A percentile compares a stretch with the other conserved stretches of the same genome.
Evolutionary conservation across 2,329 filamentous ascomycete species (phyloP).

Genomic region (Colletotrichum siamense): DNA sequence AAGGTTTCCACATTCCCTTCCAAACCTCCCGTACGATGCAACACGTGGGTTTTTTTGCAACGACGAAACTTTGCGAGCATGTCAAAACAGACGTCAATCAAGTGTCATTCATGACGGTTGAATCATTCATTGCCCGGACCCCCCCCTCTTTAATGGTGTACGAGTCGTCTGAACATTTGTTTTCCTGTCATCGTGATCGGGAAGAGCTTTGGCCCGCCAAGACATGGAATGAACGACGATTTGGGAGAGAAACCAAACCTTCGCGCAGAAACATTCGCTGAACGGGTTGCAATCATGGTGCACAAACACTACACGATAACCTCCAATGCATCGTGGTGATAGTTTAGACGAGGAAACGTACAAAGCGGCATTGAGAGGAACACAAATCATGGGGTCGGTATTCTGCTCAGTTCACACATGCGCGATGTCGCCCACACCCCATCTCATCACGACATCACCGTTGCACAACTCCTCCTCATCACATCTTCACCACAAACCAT

Average conservation of each 20-base stretch:
- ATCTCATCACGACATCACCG: background rate
- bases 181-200: background rate
- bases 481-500: background rate
- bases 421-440: background rate
- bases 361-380: background rate
- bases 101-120: background rate
- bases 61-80: background rate
- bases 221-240: background rate
- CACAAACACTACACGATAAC: background rate
- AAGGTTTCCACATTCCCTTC: background rate
- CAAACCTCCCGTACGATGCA: background rate
- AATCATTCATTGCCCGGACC: background rate
- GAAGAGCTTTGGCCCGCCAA: background rate
- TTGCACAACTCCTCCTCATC: background rate
- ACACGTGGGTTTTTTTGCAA: background rate
- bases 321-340: background rate
- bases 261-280: background rate
- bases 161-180: background rate
- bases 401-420: background rate
- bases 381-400: rapidly evolving
- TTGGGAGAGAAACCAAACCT: background rate
- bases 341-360: background rate
- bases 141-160: background rate
- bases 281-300: background rate
- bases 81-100: background rate